phyloP scores from a whole-genome alignment of 2,329 filamentous ascomycete species.

The Colletotrichum spaethianum region DNA sequence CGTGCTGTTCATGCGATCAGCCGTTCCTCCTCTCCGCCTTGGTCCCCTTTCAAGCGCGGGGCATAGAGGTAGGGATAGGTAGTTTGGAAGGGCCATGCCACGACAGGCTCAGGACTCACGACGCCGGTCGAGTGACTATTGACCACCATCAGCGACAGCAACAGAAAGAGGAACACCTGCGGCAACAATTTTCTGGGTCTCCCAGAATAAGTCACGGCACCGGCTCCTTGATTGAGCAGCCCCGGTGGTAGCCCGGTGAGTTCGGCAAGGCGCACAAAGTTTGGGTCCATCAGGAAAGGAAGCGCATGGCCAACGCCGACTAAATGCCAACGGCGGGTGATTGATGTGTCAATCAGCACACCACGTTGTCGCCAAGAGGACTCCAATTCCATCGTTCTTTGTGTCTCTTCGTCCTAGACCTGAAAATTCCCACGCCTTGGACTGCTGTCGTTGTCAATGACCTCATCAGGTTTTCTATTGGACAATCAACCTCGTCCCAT shows the following conservation, averaged over 20 bases:
- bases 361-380: constrained; percentile 31
- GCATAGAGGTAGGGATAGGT: neutral
- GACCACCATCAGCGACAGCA: neutral
- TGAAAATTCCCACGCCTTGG: neutral
- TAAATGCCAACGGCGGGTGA: constrained; percentile 27
- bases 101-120: neutral
- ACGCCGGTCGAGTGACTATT: neutral
- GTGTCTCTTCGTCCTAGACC: constrained; percentile 8
- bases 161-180: neutral
- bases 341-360: constrained; percentile 26
- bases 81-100: neutral
- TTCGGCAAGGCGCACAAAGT: constrained; percentile 22
- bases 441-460: neutral
- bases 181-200: neutral
- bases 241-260: constrained; percentile 6
- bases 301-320: constrained; percentile 25
- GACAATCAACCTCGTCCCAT: neutral
- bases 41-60: constrained; percentile 14
- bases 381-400: constrained; percentile 4
- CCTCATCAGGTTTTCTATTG: neutral
- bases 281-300: constrained; percentile 18
- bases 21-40: constrained; percentile 3
- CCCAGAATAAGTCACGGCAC: neutral
- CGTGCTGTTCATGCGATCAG: constrained; percentile 28
- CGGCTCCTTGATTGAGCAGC: neutral